Evolutionary conservation across 768 basidiomycete species (phyloP).

Genomic region (Imleria badia): DNA sequence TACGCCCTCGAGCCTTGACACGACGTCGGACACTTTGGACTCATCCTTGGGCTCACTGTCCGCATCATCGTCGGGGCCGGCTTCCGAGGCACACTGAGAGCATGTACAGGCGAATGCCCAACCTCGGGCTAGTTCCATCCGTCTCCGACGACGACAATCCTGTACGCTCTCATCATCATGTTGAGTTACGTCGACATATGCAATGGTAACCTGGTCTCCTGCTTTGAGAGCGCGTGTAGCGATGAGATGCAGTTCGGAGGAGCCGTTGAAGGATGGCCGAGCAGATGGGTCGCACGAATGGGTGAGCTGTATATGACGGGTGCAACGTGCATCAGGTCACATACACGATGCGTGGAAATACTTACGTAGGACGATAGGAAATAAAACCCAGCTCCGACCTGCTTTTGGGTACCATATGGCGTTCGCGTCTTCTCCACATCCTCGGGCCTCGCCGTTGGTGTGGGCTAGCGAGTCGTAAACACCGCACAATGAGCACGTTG

Average conservation of each 20-base stretch:
- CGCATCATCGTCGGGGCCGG: conserved; percentile 24
- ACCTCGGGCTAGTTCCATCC: conserved; percentile 73
- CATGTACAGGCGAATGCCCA: conserved; percentile 83
- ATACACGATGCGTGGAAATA: background rate
- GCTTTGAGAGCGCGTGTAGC: conserved; percentile 65
- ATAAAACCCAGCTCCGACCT: conserved; percentile 77
- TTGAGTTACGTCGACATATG: conserved; percentile 70
- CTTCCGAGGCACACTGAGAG: conserved; percentile 60
- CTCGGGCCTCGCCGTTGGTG: conserved; percentile 56
- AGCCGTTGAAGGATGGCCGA: conserved; percentile 66
- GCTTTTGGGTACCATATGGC: conserved; percentile 69
- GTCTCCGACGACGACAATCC: conserved; percentile 62
- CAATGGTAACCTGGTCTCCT: conserved; percentile 74
- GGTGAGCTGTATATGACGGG: conserved; percentile 39
- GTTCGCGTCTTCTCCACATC: conserved; percentile 75
- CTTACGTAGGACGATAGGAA: conserved; percentile 71
- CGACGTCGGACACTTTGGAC: conserved; percentile 44
- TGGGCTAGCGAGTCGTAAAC: conserved; percentile 42
- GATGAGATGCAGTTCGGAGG: conserved; percentile 67
- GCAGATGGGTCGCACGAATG: conserved; percentile 77
- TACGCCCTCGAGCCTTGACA: conserved; percentile 30
- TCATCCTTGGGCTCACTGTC: conserved; percentile 48
- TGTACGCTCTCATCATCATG: conserved; percentile 49
- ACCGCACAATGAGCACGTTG: background rate
- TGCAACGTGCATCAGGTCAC: background rate